Conservation (phyloP, 2,329 filamentous ascomycete genomes). For the Ophiocordyceps australis region DNA sequence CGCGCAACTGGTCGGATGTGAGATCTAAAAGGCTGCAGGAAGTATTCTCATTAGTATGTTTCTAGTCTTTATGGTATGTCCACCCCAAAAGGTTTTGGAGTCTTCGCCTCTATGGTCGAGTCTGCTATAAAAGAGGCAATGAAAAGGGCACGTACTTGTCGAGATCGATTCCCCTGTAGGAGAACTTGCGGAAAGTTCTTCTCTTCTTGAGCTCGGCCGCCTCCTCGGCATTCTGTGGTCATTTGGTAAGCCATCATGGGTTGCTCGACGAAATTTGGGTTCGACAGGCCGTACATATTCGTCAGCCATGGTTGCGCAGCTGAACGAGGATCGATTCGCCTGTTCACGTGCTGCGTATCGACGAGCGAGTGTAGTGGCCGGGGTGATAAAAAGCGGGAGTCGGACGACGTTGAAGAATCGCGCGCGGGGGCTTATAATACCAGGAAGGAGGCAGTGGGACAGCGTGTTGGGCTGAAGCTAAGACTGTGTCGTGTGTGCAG, state of each 20-base stretch:
- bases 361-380: constrained; percentile 21
- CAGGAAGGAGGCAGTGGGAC: too few species aligned
- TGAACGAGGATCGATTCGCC: constrained; percentile 22
- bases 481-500: too few species aligned
- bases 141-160: constrained; percentile 63
- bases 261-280: too few species aligned
- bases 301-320: constrained; percentile 61
- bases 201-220: constrained; percentile 99
- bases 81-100: too few species aligned
- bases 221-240: constrained; percentile 75
- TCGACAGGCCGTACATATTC: constrained; percentile 54
- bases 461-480: too few species aligned
- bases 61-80: too few species aligned
- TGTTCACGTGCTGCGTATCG: constrained; percentile 21
- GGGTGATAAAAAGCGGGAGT: constrained; percentile 18
- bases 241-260: constrained; percentile 12
- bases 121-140: constrained; percentile 6
- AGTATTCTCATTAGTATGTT: too few species aligned
- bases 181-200: constrained; percentile 99
- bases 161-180: constrained; percentile 98
- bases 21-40: constrained; percentile 82
- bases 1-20: constrained; percentile 92
- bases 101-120: too few species aligned
- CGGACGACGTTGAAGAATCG: too few species aligned
- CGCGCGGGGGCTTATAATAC: too few species aligned